phyloP scores from a whole-genome alignment of 345 rosid genomes.

The Brassica rapa region DNA sequence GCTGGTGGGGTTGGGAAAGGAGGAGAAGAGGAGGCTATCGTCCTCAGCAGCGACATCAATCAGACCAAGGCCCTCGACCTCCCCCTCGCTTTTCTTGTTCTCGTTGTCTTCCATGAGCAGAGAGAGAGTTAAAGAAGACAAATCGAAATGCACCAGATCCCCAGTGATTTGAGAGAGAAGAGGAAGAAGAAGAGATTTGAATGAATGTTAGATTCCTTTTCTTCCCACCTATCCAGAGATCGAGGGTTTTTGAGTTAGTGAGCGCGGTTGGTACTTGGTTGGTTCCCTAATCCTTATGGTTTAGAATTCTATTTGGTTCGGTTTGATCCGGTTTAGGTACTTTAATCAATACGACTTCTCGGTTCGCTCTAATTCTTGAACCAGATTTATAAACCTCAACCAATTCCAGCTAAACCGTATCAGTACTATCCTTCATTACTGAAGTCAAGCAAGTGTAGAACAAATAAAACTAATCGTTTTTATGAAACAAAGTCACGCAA shows the following conservation, averaged over 20 bases:
- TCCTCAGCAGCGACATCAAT: conserved; percentile 84
- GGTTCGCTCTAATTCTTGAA: neutral
- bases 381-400: neutral
- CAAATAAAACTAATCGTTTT: neutral
- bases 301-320: conserved; percentile 1
- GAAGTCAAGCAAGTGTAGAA: neutral
- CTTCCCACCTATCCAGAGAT: conserved; percentile 11
- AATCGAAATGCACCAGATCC: conserved; percentile 10
- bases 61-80: conserved; percentile 60
- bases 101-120: conserved; percentile 57
- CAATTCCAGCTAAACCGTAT: neutral
- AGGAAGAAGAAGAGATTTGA: conserved; percentile 16
- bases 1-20: conserved; percentile 41
- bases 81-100: conserved; percentile 36
- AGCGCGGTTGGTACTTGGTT: conserved; percentile 25
- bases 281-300: neutral
- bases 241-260: conserved; percentile 37
- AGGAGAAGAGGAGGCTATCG: conserved; percentile 75
- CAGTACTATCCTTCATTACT: neutral
- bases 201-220: neutral
- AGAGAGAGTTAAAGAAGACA: neutral
- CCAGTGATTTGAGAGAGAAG: neutral
- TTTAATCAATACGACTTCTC: neutral
- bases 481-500: neutral
- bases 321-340: neutral